Percentiles rank a stretch among this genome's conserved stretches.
phyloP scores from a whole-genome alignment of 2,329 filamentous ascomycete genomes.

The Diaporthe destruens region DNA sequence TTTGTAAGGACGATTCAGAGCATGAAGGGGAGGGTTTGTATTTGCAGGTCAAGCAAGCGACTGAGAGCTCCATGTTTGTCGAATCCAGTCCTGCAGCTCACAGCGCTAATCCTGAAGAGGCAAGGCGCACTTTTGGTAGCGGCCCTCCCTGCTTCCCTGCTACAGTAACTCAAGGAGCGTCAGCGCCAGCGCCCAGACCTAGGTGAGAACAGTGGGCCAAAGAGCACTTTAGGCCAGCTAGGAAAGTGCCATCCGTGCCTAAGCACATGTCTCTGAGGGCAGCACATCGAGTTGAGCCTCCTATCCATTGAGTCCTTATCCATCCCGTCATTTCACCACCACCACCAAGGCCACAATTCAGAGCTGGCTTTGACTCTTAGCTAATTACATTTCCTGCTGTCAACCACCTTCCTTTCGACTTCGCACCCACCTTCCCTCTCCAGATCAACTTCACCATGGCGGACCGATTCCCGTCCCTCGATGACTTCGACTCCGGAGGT shows the following conservation, averaged over 20 bases:
- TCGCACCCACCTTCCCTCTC: background rate
- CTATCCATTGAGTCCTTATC: constrained; percentile 15
- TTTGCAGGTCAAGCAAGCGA: constrained; percentile 30
- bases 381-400: background rate
- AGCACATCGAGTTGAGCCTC: constrained; percentile 32
- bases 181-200: constrained; percentile 12
- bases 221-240: constrained; percentile 37
- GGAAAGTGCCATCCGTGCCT: constrained; percentile 33
- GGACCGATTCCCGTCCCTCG: constrained; percentile 82
- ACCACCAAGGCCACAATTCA: constrained; percentile 22
- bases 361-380: background rate
- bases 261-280: constrained; percentile 28
- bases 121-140: background rate
- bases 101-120: background rate
- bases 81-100: background rate
- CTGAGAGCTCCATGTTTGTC: constrained; percentile 31
- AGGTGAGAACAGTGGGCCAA: constrained; percentile 8
- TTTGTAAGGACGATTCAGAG: constrained; percentile 28
- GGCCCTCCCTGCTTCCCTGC: constrained; percentile 9
- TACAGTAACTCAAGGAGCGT: background rate
- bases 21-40: constrained; percentile 31
- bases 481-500: constrained; percentile 80
- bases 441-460: constrained; percentile 67
- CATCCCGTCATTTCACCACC: constrained; percentile 23
- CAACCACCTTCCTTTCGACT: background rate